Conservation (phyloP, 768 basidiomycete genomes). For the Hebeloma cylindrosporum region DNA sequence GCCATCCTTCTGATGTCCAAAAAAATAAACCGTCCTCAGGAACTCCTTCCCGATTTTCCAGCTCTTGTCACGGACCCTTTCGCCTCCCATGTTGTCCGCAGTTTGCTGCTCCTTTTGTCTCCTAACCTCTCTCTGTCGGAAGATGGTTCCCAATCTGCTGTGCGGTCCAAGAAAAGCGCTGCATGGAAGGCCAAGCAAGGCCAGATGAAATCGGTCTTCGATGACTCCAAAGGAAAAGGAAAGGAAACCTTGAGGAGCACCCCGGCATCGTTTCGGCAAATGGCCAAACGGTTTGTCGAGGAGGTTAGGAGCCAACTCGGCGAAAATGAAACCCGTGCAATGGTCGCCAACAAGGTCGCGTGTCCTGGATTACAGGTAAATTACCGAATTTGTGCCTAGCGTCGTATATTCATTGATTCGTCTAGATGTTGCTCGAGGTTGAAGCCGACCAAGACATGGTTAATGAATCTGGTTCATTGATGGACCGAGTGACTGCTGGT, state of each 20-base stretch:
- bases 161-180: conserved; percentile 85
- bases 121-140: conserved; percentile 51
- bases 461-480: conserved; percentile 64
- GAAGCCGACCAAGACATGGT: conserved; percentile 68
- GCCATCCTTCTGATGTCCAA: conserved; percentile 1
- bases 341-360: conserved; percentile 75
- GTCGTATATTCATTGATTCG: conserved; percentile 9
- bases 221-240: conserved; percentile 40
- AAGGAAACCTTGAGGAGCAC: conserved; percentile 25
- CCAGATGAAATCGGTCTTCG: conserved; percentile 77
- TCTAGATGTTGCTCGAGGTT: conserved; percentile 77
- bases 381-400: conserved; percentile 7
- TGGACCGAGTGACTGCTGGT: conserved; percentile 80
- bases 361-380: conserved; percentile 80
- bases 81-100: conserved; percentile 87
- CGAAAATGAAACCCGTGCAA: conserved; percentile 73
- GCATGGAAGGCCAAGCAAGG: conserved; percentile 83
- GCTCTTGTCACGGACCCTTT: conserved; percentile 80
- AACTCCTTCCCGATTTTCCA: conserved; percentile 63
- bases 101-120: conserved; percentile 74
- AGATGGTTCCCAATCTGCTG: conserved; percentile 33
- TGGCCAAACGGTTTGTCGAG: conserved; percentile 49
- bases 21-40: conserved; percentile 41
- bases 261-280: conserved; percentile 50
- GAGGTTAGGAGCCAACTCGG: conserved; percentile 51